Evolutionary conservation across 2,329 filamentous ascomycete genomes (phyloP).

Genomic region (Aspergillus flavus): DNA sequence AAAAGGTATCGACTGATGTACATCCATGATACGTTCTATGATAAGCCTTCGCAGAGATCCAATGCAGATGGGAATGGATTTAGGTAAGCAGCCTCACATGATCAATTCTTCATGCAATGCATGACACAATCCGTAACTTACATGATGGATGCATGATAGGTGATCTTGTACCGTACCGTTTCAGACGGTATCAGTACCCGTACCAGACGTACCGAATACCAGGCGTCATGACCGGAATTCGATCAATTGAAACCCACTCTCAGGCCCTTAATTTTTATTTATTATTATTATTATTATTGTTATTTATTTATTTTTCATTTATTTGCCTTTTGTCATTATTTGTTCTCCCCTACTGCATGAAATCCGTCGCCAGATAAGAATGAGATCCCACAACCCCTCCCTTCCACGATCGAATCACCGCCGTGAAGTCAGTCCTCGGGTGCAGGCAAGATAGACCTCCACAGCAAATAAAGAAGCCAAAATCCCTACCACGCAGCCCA

Average conservation of each 20-base stretch:
- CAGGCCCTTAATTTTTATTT: background rate
- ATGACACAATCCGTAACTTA: constrained; percentile 28
- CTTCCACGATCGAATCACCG: background rate
- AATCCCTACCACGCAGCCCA: background rate
- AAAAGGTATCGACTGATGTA: too few species aligned
- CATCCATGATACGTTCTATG: background rate
- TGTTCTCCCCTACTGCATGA: background rate
- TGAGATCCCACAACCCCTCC: background rate
- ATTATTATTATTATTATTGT: too few species aligned
- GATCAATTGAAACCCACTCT: background rate
- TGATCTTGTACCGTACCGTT: constrained; percentile 3
- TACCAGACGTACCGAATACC: background rate
- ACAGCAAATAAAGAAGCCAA: constrained; percentile 1
- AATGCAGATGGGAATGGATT: background rate
- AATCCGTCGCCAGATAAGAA: background rate
- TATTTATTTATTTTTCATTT: background rate
- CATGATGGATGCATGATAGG: constrained; percentile 17
- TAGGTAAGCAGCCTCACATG: constrained; percentile 31
- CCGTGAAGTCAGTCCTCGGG: background rate
- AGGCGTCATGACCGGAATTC: background rate
- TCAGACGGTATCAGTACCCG: background rate
- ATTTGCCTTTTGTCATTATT: background rate
- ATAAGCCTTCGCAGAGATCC: background rate
- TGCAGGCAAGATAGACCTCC: background rate
- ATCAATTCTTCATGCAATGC: constrained; percentile 39